These are phyloP conservation scores for Yarrowia sp. DNA, from an alignment of 805 yeast genomes.

Conservation along the genomic window DNA sequence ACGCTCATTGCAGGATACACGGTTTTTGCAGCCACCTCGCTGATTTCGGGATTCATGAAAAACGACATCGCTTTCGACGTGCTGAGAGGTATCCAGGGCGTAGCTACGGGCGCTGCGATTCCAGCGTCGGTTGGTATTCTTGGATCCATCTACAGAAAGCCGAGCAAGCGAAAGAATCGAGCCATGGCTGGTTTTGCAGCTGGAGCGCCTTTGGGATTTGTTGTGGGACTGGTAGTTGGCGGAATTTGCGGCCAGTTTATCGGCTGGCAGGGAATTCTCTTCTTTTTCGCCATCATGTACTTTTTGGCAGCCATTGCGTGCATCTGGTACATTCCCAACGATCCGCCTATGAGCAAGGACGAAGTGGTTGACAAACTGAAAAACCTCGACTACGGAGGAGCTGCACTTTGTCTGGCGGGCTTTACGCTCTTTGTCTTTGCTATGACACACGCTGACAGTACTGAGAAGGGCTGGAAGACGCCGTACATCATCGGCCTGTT, in stretches of 20 bases:
- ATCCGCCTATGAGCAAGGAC: slow-evolving; percentile 32
- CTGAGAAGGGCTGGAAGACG: slow-evolving; percentile 48
- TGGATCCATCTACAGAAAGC: slow-evolving; percentile 43
- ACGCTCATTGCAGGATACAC: slow-evolving; percentile 42
- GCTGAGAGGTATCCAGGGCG: slow-evolving; percentile 47
- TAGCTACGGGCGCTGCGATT: slow-evolving; percentile 45
- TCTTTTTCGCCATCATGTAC: slow-evolving; percentile 44
- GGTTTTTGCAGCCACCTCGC: slow-evolving; percentile 39
- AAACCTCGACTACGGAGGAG: slow-evolving; percentile 47
- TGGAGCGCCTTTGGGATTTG: slow-evolving; percentile 52
- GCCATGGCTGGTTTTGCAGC: slow-evolving; percentile 46
- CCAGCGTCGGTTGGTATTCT: slow-evolving; percentile 51
- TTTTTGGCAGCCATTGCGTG: slow-evolving; percentile 36
- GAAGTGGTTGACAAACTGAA: slow-evolving; percentile 35
- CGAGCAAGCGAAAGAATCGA: slow-evolving; percentile 44
- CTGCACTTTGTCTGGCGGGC: slow-evolving; percentile 44
- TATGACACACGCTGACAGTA: slow-evolving; percentile 45
- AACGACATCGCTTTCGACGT: slow-evolving; percentile 42
- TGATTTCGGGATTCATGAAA: slow-evolving; percentile 35
- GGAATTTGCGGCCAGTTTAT: slow-evolving; percentile 45
- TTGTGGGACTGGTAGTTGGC: slow-evolving; percentile 45
- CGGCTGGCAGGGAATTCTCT: slow-evolving; percentile 47
- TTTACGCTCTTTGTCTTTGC: slow-evolving; percentile 47
- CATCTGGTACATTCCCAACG: slow-evolving; percentile 42
- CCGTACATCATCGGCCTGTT: slow-evolving; percentile 47